phyloP scores from a whole-genome alignment of 768 basidiomycete species.

The Coprinopsis marcescibilis region DNA sequence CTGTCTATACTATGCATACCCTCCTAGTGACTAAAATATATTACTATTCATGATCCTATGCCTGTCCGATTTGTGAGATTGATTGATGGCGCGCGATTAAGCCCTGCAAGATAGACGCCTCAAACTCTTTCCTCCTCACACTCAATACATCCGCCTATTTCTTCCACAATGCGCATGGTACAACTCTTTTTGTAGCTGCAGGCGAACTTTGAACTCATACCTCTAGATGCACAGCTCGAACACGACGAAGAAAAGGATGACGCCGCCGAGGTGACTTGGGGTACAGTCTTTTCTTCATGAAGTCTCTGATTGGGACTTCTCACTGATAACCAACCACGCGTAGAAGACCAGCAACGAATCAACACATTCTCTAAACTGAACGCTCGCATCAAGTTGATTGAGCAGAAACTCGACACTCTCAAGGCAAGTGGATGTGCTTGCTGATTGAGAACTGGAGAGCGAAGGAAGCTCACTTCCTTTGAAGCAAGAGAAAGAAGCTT shows the following conservation, averaged over 20 bases:
- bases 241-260: conserved; percentile 75
- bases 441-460: neutral
- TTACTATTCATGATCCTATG: too few relatives aligned
- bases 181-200: neutral
- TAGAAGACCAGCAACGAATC: conserved; percentile 86
- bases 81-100: neutral
- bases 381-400: conserved; percentile 62
- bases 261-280: conserved; percentile 79
- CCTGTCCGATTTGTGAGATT: too few relatives aligned
- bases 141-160: neutral
- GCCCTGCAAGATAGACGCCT: too few relatives aligned
- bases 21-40: too few relatives aligned
- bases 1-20: too few relatives aligned
- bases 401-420: conserved; percentile 65
- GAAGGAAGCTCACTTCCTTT: neutral
- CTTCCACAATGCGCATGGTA: conserved; percentile 5
- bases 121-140: neutral
- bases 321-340: conserved; percentile 9
- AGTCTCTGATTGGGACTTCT: neutral
- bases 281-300: conserved; percentile 31
- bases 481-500: conserved; percentile 91
- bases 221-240: conserved; percentile 43
- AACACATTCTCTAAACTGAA: conserved; percentile 91
- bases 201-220: neutral
- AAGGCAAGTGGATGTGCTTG: conserved; percentile 46